Base-by-base conservation (phyloP, 441 rosid genomes). In the Eugenia klotzschiana region DNA sequence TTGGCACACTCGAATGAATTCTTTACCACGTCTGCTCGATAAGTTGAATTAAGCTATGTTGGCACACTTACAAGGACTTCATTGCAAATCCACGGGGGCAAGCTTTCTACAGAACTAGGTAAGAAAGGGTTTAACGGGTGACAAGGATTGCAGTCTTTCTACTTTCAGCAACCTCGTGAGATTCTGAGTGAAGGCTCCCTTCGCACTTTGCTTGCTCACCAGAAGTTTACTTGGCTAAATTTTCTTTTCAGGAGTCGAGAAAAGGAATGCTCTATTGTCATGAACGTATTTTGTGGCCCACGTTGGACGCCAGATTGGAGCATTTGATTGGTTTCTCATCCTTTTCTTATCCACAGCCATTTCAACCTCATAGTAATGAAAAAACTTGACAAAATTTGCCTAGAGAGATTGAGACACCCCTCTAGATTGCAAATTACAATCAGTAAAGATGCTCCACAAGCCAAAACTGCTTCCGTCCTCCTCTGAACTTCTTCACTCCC, bases 371-470 rank as follows among this genome's bases (percentile, higher is more conserved):
- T 49, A 51, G 84, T 4, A 79, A 79, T 33, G 16, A 16, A 50
- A 58, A 56, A 13, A 0, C 23, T 11, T 20, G 33, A 33, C 58
- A 25, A 25, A n/a, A 20, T 8, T 8, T 22, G 29, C 40, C 57
- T 56, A 4, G 56, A 56, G 85, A 56, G 41, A 22, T 64, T 50
- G 51, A 43, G 50, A 46, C 40, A 10, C 41, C 46, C 46, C 46
- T 41, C 46, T 8, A 18, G 77, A 33, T 64, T 33, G 77, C 43
- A 33, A 33, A 64, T 33, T 64, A 9, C 25, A 64, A 64, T 64
- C 77, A 33, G 77, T 20, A 83, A 89, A 87, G 85, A 91, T 93
- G 93, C 86, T 91, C 82, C 90, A 53, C 22, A 89, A 72, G 79
- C 87, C 90, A 25, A 89, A 90, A 55, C 40, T 88, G 58, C 73